Base-by-base conservation (phyloP, 2,329 filamentous ascomycete species). In the Aspergillus fumigatus region DNA sequence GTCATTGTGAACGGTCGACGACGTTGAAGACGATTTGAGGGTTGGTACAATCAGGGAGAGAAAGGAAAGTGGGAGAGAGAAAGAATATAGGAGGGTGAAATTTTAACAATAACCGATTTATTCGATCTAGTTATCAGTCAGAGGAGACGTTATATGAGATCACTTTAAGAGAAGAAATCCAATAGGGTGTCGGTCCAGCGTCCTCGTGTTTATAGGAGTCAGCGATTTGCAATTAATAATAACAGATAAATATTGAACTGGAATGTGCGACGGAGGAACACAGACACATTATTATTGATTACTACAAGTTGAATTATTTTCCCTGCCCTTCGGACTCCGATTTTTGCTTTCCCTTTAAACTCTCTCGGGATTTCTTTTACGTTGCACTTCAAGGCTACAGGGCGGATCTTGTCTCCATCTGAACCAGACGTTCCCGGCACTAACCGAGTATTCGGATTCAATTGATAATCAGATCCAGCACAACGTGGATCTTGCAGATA, bases 1-100 rank as follows among this genome's bases (percentile, higher is more conserved):
- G 62, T 65, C 65, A 70, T 67, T 51, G 52, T 67, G 49, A 26
- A 17, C 11, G 7, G 43, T 25, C 21, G 14, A 47, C 19, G 21
- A 14, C 1, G 23, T 45, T 45, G 19, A 45, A 45, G 10, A 23
- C 9, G 19, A 45, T 27, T 38, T 17, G 14, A 35, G 14, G 14
- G 35, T 26, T 27, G 21, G 32, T 50, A 54, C 21, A 25, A 35
- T 35, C 32, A 35, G 32, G 14, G 32, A 3, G 29, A 35, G 17
- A 45, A 26, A 58, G 49, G 29, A 32, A 4, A 40, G 29, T 26
- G 41, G 47, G 19, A 19, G 21, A 29, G 41, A 53, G 38, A 57
- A 55, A 55, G 48, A 56, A 59, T 48, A 61, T 48, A 9, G 40
- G 52, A 41, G 14, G 11, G 50, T 25, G n/a, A 41, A n/a, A 38